Conservation (phyloP, 305 asterid species). For the Solanum hybrid region DNA sequence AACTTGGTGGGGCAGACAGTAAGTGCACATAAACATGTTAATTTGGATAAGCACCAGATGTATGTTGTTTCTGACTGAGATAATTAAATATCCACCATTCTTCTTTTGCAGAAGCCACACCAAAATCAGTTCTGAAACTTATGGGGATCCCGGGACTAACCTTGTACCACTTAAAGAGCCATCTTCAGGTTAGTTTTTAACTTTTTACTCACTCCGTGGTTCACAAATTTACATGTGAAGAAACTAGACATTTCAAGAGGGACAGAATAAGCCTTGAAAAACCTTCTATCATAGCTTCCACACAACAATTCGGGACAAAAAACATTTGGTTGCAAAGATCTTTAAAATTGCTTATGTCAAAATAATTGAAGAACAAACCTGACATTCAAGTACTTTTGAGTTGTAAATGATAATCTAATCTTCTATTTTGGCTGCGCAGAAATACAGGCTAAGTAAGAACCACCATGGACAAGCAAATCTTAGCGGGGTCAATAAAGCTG, state of each 20-base stretch:
- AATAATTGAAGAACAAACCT: neutral
- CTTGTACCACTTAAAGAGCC: conserved; percentile 94
- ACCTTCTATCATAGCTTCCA: neutral
- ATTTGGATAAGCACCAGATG: conserved; percentile 5
- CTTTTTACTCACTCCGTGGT: neutral
- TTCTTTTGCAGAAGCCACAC: conserved; percentile 86
- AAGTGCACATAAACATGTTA: conserved; percentile 22
- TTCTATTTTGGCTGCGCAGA: conserved; percentile 40
- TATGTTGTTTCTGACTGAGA: conserved; percentile 15
- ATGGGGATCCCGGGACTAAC: conserved; percentile 98
- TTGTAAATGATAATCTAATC: conserved; percentile 3
- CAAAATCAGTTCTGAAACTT: conserved; percentile 93
- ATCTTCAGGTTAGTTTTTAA: conserved; percentile 74
- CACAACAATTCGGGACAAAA: neutral
- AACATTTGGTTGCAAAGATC: neutral
- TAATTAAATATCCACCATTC: conserved; percentile 13
- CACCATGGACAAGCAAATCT: conserved; percentile 58
- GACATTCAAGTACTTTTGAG: neutral
- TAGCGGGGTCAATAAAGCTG: conserved; percentile 54
- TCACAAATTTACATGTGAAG: conserved; percentile 3
- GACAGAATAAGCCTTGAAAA: neutral
- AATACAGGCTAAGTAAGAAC: conserved; percentile 90
- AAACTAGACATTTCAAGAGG: neutral
- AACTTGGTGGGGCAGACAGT: conserved; percentile 99
- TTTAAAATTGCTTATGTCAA: neutral